A percentile compares a stretch with the other conserved stretches of the same genome.
Evolutionary conservation across 495 filamentous ascomycete species (phyloP).

Genomic region (Trichoderma reesei): DNA sequence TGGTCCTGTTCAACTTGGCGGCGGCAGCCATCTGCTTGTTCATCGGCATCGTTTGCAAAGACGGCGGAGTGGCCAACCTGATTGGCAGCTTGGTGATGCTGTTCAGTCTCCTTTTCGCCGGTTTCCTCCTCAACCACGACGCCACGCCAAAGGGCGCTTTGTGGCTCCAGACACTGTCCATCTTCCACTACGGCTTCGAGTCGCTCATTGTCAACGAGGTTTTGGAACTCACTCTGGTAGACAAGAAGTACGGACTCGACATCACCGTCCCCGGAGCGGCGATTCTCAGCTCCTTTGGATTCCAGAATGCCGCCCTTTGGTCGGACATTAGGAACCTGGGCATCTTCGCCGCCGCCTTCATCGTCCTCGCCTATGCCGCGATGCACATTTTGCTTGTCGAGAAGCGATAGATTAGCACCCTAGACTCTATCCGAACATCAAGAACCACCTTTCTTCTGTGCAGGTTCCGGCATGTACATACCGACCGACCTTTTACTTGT

Average conservation of each 20-base stretch:
- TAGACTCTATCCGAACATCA: not conserved
- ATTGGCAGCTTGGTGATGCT: conserved; percentile 96
- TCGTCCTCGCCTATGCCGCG: conserved; percentile 79
- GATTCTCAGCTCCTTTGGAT: conserved; percentile 89
- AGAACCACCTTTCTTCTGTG: not conserved
- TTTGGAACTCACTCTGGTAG: conserved; percentile 75
- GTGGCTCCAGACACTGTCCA: conserved; percentile 94
- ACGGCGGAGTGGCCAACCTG: conserved; percentile 85
- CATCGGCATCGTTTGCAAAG: conserved; percentile 90
- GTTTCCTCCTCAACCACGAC: conserved; percentile 86
- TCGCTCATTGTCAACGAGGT: conserved; percentile 97
- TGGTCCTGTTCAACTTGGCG: conserved; percentile 93
- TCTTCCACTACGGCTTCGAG: conserved; percentile 98
- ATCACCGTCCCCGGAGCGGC: conserved; percentile 93
- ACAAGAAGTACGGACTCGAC: conserved; percentile 89
- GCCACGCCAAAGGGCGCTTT: conserved; percentile 72
- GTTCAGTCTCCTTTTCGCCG: conserved; percentile 90
- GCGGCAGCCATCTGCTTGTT: conserved; percentile 90
- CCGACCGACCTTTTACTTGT: conserved; percentile 13
- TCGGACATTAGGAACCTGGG: conserved; percentile 71
- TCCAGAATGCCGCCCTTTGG: conserved; percentile 78
- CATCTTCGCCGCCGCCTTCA: conserved; percentile 71
- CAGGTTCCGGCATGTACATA: conserved; percentile 14
- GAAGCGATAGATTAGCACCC: conserved; percentile 49
- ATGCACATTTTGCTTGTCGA: conserved; percentile 94